phyloP scores from a whole-genome alignment of 371 early-diverging fungal species.

The Syncephalis plumigaleata region DNA sequence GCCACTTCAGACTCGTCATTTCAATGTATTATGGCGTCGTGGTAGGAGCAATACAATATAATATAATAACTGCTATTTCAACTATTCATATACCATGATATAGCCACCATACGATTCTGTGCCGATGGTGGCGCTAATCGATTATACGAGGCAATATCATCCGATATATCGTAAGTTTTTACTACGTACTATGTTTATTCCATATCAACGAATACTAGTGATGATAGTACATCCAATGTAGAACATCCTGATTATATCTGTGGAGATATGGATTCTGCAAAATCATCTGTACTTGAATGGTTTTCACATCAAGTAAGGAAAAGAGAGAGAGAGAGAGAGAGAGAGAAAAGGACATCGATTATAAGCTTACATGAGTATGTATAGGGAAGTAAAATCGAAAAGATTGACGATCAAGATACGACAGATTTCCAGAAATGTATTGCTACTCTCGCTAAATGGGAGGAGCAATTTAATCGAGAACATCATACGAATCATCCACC shows the following conservation, averaged over 20 bases:
- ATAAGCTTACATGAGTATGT: not conserved
- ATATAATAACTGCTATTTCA: not conserved
- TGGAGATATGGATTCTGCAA: conserved; percentile 78
- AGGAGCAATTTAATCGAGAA: conserved; percentile 9
- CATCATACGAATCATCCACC: not conserved
- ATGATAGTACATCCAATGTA: conserved; percentile 10
- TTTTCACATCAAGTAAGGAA: conserved; percentile 28
- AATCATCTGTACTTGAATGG: conserved; percentile 36
- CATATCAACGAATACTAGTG: not conserved
- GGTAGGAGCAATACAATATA: conserved; percentile 16
- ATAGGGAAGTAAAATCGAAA: conserved; percentile 29
- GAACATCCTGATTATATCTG: conserved; percentile 60
- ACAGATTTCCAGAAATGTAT: conserved; percentile 86
- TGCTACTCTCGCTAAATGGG: conserved; percentile 10
- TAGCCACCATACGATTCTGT: conserved; percentile 48
- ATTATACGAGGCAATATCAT: conserved; percentile 30
- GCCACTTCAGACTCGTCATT: conserved; percentile 16
- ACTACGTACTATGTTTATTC: not conserved
- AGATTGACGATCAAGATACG: conserved; percentile 36
- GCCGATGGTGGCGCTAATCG: conserved; percentile 88
- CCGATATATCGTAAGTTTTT: conserved; percentile 1
- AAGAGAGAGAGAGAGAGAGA: too few species aligned
- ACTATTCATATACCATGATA: not conserved
- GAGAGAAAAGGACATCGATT: too few species aligned
- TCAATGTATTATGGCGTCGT: conserved; percentile 23